Percentiles rank a stretch among this genome's conserved stretches.
Conservation (phyloP, 495 filamentous ascomycete species). For the Recurvomyces mirabilis region DNA sequence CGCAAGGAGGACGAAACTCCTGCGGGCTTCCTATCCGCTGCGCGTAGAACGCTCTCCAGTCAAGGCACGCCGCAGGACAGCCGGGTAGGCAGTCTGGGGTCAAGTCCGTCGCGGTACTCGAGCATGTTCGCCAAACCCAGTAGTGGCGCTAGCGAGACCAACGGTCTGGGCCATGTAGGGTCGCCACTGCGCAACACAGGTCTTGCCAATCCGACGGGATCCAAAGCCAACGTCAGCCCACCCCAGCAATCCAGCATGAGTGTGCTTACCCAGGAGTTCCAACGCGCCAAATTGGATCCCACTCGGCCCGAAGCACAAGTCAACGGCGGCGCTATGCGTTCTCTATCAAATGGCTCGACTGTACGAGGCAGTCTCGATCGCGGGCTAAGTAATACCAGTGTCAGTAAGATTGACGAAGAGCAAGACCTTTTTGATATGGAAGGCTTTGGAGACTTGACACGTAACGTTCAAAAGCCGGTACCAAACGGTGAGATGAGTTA, state of each 20-base stretch:
- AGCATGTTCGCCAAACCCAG: conserved; percentile 59
- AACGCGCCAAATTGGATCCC: conserved; percentile 32
- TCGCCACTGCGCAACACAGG: conserved; percentile 83
- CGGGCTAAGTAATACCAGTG: conserved; percentile 27
- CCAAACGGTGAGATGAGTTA: conserved; percentile 10
- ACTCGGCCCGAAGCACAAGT: background rate
- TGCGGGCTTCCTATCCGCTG: conserved; percentile 31
- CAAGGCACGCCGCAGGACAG: conserved; percentile 47
- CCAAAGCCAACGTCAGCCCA: too few species aligned
- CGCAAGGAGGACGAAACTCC: conserved; percentile 47
- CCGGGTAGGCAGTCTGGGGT: conserved; percentile 68
- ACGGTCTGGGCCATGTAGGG: conserved; percentile 53
- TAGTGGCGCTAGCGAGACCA: conserved; percentile 21
- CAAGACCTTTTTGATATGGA: conserved; percentile 34
- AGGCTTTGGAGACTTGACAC: conserved; percentile 16
- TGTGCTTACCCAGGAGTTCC: conserved; percentile 37
- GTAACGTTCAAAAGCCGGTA: background rate
- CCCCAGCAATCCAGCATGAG: conserved; percentile 27
- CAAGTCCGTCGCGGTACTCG: conserved; percentile 78
- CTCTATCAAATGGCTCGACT: conserved; percentile 13
- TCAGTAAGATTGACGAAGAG: conserved; percentile 29
- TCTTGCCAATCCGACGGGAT: conserved; percentile 34
- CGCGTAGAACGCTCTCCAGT: conserved; percentile 47
- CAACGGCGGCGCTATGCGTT: background rate
- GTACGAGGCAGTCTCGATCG: conserved; percentile 24